Base-by-base conservation (phyloP, 2,329 filamentous ascomycete genomes). In the Pezicula neosporulosa region DNA sequence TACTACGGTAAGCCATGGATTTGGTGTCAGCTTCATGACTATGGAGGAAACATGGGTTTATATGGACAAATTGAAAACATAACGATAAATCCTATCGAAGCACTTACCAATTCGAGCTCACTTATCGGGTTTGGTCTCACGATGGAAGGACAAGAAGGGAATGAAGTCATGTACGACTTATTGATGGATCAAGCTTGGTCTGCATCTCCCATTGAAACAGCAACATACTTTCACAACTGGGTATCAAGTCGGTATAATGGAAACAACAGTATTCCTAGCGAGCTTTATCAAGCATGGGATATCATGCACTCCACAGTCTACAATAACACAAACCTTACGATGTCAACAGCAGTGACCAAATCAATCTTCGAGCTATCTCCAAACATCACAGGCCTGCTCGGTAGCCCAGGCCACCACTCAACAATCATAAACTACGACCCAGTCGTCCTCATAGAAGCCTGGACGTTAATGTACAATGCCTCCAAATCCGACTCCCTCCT, bases 1-100 rank as follows among this genome's bases (percentile, higher is more conserved):
- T 81, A 77, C 59, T 74, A 71, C 52, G 76, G 76, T 16, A 78
- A 78, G 56, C 72, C 74, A 0, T 80, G 77, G 76, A 72, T 80
- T 35, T 80, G 77, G 77, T 78, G 76, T 56, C 66, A 78, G 56
- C 61, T 80, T 6, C 77, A 79, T 55, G 69, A 71, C 52, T 80
- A 74, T 52, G 77, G 77, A 6, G 74, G 72, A 15, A 77, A 73
- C 56, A 69, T 72, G 66, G 76, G 74, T 0, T 54, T 79, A 1
- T 78, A 78, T 52, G 77, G 76, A 1, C 76, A 78, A 53, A 67
- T 79, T 15, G 62, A 69, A 49, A 78, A 77, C 37, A 56, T 78
- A 6, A 80, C 76, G 0, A 62, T 70, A 37, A 73, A 74, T 51
- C 67, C 75, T 0, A 69, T 76, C n/a, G 64, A 69, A 37, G 77